Percentiles rank a stretch among this genome's conserved stretches.
Evolutionary conservation across 176 grass and related monocot genomes (phyloP).

Genomic region (Urochloa ruziziensis): DNA sequence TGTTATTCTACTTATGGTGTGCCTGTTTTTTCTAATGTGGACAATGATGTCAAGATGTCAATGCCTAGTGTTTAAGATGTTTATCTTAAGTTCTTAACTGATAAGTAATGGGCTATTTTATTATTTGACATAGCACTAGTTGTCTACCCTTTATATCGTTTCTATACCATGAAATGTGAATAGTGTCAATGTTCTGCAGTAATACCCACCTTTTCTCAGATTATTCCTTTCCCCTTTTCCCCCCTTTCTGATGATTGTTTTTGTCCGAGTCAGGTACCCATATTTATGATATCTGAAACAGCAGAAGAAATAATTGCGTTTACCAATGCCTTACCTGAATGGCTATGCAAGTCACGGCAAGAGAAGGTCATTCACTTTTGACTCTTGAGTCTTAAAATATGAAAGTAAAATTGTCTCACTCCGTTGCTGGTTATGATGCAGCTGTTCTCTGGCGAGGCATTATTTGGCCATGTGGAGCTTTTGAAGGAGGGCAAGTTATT

Average conservation of each 20-base stretch:
- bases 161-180: conserved; percentile 16
- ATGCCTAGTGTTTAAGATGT: neutral
- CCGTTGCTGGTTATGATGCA: conserved; percentile 38
- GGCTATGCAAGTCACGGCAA: conserved; percentile 87
- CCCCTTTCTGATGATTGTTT: neutral
- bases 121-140: neutral
- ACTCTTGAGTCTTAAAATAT: conserved; percentile 19
- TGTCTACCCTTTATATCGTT: neutral
- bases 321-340: conserved; percentile 83
- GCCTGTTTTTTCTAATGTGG: conserved; percentile 1
- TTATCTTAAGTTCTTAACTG: conserved; percentile 20
- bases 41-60: conserved; percentile 7
- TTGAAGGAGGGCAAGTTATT: conserved; percentile 63
- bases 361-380: conserved; percentile 64
- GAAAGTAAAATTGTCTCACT: neutral
- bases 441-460: conserved; percentile 73
- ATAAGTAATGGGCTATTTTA: neutral
- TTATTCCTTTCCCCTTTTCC: neutral
- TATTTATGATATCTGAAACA: conserved; percentile 75
- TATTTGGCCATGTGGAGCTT: conserved; percentile 78
- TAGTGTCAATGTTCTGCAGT: neutral
- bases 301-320: conserved; percentile 62
- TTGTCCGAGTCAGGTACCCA: conserved; percentile 58
- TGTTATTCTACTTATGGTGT: neutral
- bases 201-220: neutral